phyloP scores from a whole-genome alignment of 805 yeast genomes.

The Candida palmyrensis region DNA sequence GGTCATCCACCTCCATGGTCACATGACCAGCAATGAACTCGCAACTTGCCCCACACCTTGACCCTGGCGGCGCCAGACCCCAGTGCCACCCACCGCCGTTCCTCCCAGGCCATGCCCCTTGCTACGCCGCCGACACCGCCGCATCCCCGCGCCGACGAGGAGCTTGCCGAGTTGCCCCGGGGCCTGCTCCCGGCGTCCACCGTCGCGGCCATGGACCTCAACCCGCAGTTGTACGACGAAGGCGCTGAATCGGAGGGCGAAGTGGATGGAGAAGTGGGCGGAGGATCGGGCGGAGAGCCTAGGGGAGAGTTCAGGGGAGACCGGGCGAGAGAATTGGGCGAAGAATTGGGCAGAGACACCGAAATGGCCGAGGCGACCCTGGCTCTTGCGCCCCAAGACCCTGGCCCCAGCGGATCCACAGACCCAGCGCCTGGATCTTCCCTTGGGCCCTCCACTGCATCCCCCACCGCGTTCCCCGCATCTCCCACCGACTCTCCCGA shows the following conservation, averaged over 20 bases:
- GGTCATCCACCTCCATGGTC: too few relatives aligned
- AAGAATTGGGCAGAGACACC: background rate
- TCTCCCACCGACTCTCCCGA: background rate
- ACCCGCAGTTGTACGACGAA: constrained; percentile 33
- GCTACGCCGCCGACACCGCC: constrained; percentile 28
- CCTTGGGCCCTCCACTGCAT: too few relatives aligned
- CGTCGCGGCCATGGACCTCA: constrained; percentile 29
- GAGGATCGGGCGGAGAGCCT: background rate
- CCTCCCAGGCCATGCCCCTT: constrained; percentile 1
- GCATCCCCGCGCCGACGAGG: constrained; percentile 32
- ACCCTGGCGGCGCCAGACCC: too few relatives aligned
- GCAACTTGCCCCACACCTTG: too few relatives aligned
- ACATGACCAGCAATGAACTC: too few relatives aligned
- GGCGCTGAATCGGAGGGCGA: constrained; percentile 9
- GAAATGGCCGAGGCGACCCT: background rate
- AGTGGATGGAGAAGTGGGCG: background rate
- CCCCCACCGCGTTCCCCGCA: too few relatives aligned
- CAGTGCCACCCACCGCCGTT: too few relatives aligned
- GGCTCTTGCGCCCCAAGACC: too few relatives aligned
- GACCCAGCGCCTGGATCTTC: too few relatives aligned
- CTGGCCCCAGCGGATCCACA: too few relatives aligned
- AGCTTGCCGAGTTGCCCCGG: constrained; percentile 21
- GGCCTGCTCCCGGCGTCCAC: constrained; percentile 15
- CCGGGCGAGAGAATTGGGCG: background rate
- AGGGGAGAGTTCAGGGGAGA: constrained; percentile 3